These are phyloP conservation scores for Plasmopara halstedii DNA, from an alignment of 352 stramenopile genomes.

Conservation along the genomic window DNA sequence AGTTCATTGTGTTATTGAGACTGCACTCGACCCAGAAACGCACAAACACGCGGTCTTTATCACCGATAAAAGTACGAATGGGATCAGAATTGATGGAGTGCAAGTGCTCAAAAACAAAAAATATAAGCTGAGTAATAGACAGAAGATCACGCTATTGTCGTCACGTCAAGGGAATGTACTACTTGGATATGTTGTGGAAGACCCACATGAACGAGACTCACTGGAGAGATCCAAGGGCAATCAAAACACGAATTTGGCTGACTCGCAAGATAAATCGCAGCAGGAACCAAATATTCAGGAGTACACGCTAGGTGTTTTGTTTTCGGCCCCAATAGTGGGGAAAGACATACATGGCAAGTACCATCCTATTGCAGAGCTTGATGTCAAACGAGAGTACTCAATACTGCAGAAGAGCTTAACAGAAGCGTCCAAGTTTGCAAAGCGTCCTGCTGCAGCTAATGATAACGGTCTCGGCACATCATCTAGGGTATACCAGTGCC, in stretches of 20 bases:
- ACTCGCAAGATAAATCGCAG: constrained; percentile 50
- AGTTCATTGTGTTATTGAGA: constrained; percentile 54
- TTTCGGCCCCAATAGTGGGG: constrained; percentile 90
- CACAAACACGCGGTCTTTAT: constrained; percentile 44
- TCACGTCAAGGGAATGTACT: constrained; percentile 48
- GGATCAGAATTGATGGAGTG: constrained; percentile 56
- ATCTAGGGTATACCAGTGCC: constrained; percentile 46
- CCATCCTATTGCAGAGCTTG: constrained; percentile 84
- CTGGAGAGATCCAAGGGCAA: constrained; percentile 16
- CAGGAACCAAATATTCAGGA: constrained; percentile 50
- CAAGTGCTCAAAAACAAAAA: constrained; percentile 41
- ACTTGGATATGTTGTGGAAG: constrained; percentile 67
- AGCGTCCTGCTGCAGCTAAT: constrained; percentile 20
- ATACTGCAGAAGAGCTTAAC: constrained; percentile 73
- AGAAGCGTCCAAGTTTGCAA: constrained; percentile 62
- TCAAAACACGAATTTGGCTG: constrained; percentile 2
- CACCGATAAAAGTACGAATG: constrained; percentile 66
- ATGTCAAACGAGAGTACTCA: constrained; percentile 74
- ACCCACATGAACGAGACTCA: constrained; percentile 50
- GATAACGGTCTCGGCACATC: constrained; percentile 9
- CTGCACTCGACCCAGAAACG: constrained; percentile 31
- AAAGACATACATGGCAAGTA: constrained; percentile 86
- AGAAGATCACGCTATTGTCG: constrained; percentile 73
- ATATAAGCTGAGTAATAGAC: constrained; percentile 42
- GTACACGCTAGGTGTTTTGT: constrained; percentile 90